Percentiles rank a stretch among this genome's conserved stretches.
Evolutionary conservation across 106 monocot genomes (phyloP).

Genomic region (Allium fistulosum): DNA sequence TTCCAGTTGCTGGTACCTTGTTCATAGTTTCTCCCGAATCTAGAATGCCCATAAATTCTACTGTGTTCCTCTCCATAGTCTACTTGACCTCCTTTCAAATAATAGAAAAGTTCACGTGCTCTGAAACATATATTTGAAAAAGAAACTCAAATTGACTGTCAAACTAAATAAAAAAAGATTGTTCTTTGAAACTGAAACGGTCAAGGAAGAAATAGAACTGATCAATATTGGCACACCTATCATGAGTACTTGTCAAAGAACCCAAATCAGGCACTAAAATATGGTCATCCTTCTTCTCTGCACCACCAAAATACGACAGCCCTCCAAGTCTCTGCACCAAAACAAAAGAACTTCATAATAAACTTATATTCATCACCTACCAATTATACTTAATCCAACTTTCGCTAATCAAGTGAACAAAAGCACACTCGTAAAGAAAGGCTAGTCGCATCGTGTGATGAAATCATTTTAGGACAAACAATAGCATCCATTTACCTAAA

Average conservation of each 20-base stretch:
- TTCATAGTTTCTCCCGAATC: conserved; percentile 16
- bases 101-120: conserved; percentile 20
- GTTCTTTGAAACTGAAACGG: conserved; percentile 5
- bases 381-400: no score
- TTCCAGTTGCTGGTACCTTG: conserved; percentile 28
- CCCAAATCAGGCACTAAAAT: conserved; percentile 88
- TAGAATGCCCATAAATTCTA: conserved; percentile 12
- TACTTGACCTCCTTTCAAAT: conserved; percentile 19
- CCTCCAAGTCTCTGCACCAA: conserved; percentile 73
- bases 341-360: not conserved
- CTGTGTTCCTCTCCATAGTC: conserved; percentile 23
- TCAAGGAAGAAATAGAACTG: not conserved
- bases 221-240: conserved; percentile 34
- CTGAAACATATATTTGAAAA: not conserved
- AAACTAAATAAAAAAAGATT: not conserved
- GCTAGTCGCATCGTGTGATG: no score
- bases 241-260: conserved; percentile 75
- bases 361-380: no score
- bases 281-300: conserved; percentile 83
- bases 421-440: no score
- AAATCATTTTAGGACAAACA: not conserved
- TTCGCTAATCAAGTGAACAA: no score
- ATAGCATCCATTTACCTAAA: not conserved
- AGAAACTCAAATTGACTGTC: no score
- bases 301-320: conserved; percentile 76